A percentile compares a stretch with the other conserved stretches of the same genome.
Conservation (phyloP, 306 rosid species). For the Casuarina equisetifolia region DNA sequence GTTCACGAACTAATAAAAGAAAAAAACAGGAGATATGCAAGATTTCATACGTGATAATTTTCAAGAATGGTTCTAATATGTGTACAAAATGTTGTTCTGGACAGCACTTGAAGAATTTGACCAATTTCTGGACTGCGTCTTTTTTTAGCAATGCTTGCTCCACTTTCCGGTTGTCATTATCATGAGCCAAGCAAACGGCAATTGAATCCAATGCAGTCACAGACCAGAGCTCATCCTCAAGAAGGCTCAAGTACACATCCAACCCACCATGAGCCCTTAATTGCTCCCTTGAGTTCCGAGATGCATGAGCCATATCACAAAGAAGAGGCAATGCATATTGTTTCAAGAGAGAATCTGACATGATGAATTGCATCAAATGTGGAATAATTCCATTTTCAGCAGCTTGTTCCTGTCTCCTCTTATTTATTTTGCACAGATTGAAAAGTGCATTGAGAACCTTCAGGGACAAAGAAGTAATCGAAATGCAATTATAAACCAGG, state of each 20-base stretch:
- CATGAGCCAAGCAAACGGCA: constrained; percentile 96
- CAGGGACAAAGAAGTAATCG: constrained; percentile 27
- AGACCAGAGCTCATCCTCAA: constrained; percentile 92
- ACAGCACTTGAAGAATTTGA: constrained; percentile 93
- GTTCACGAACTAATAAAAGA: background rate
- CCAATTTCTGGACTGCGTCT: constrained; percentile 95
- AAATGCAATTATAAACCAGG: constrained; percentile 22
- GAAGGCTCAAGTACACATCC: constrained; percentile 96
- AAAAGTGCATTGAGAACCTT: constrained; percentile 92
- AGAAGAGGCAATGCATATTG: constrained; percentile 87
- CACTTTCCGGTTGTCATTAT: constrained; percentile 90
- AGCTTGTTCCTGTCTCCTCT: constrained; percentile 98
- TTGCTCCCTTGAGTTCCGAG: constrained; percentile 98
- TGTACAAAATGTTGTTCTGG: constrained; percentile 95
- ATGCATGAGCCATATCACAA: constrained; percentile 99
- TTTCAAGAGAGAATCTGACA: constrained; percentile 86
- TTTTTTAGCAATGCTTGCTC: constrained; percentile 91
- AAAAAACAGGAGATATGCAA: constrained; percentile 22
- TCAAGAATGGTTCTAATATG: constrained; percentile 97
- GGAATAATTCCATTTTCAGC: constrained; percentile 99
- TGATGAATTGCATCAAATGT: constrained; percentile 89
- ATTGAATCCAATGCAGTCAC: constrained; percentile 96
- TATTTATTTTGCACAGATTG: constrained; percentile 96
- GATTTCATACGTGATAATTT: constrained; percentile 83
- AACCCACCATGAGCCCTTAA: constrained; percentile 98